These are phyloP conservation scores for Oenanthe javanica DNA, from an alignment of 140 eudicot genomes.

Conservation along the genomic window DNA sequence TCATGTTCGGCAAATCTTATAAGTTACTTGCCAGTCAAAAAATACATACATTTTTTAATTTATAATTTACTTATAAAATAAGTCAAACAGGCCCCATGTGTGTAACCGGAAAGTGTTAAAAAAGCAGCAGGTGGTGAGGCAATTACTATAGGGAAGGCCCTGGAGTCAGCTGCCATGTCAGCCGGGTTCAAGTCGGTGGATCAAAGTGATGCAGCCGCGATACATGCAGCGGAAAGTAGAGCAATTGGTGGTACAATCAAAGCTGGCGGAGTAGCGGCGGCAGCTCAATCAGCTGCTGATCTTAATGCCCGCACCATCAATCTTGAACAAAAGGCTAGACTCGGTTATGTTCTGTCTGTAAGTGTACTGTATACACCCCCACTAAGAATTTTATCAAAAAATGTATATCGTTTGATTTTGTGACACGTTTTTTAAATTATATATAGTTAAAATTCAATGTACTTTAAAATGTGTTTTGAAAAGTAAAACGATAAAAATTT, in stretches of 20 bases:
- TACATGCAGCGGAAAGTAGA: slow-evolving; percentile 40
- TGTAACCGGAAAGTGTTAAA: neutral
- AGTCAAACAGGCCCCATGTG: neutral
- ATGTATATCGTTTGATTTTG: too few relatives aligned
- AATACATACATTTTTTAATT: too few relatives aligned
- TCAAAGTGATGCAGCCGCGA: slow-evolving; percentile 40
- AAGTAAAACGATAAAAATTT: too few relatives aligned
- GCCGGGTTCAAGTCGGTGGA: slow-evolving; percentile 31
- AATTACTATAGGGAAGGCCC: slow-evolving; percentile 39
- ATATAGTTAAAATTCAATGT: too few relatives aligned
- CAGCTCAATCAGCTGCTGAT: slow-evolving; percentile 37
- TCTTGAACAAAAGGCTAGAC: slow-evolving; percentile 22
- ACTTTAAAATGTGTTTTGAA: too few relatives aligned
- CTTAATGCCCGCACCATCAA: slow-evolving; percentile 17
- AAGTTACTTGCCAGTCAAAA: too few relatives aligned
- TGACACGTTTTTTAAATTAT: too few relatives aligned
- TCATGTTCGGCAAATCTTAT: too few relatives aligned
- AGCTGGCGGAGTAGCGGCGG: slow-evolving; percentile 33
- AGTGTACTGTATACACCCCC: neutral
- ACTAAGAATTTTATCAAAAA: too few relatives aligned
- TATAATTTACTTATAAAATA: too few relatives aligned
- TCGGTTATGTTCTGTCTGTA: slow-evolving; percentile 33
- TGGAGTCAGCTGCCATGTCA: slow-evolving; percentile 33
- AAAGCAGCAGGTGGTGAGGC: neutral
- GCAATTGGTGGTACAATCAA: slow-evolving; percentile 24